Evolutionary conservation across 495 filamentous ascomycete species (phyloP), one percentile per base, ranked within the genome.

Genomic region (Hypomontagnella submonticulosa): DNA sequence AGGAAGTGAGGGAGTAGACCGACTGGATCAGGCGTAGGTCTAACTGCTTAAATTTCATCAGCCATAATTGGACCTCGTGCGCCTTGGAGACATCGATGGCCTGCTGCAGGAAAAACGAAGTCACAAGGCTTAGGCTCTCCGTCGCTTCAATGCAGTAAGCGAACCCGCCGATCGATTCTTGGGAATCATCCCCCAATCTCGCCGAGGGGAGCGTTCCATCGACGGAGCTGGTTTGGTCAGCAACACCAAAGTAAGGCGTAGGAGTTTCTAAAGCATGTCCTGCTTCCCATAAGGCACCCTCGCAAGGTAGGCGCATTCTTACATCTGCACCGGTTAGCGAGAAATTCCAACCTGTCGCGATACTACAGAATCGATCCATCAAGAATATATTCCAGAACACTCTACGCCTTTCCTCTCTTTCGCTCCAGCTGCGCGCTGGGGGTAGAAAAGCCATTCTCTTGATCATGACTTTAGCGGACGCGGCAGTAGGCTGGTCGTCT

Each of bases 351-450:
- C 68, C 70, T 46, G 68, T 75, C 69, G 53, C 40, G 41, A 57
- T 67, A 12, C 66, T 77, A 54, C 71, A 76, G 46, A 67, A 80
- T 20, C 76, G 65, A 49, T 82, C 76, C 5, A 80, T 61, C 3
- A 71, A 43, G 48, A 80, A 82, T 9, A 82, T 69, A 33, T 74
- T 79, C 78, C 77, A 80, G 57, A 80, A 80, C 1, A 80, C 52
- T 15, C 77, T 57, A 16, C 78, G 63, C 10, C 61, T 61, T 1
- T 57, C 78, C 58, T 49, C 76, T 66, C 58, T 78, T 72, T 40
- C 61, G 58, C 38, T 80, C 78, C 19, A 73, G 66, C 74, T 74
- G 73, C 40, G 55, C 2, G 70, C 63, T 2, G 71, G 63, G 4
- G 53, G 66, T 9, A 78, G 50, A 52, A 79, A 76, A 1, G 63